A percentile compares a stretch with the other conserved stretches of the same genome.
These are phyloP conservation scores for Naegleria gruberi DNA, from an alignment of 208 protist genomes.

Conservation along the genomic window DNA sequence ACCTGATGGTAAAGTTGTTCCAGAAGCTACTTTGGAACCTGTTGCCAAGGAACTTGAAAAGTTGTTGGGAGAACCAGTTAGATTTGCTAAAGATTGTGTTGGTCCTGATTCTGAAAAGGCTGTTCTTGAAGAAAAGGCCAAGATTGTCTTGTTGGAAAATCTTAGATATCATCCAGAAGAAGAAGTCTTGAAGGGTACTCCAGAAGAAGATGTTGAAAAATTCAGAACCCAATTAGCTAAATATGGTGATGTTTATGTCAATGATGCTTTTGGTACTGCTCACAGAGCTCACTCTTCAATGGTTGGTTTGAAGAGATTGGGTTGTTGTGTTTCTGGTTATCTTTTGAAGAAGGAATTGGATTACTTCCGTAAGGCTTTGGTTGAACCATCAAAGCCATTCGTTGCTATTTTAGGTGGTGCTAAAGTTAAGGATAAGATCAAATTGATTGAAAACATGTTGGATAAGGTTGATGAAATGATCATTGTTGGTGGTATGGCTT, in stretches of 20 bases:
- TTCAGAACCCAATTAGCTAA: slow-evolving; percentile 46
- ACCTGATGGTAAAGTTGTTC: slow-evolving; percentile 66
- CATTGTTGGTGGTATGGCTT: slow-evolving; percentile 86
- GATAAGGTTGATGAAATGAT: slow-evolving; percentile 84
- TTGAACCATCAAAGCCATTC: slow-evolving; percentile 68
- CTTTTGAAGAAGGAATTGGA: slow-evolving; percentile 97
- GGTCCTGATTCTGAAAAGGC: slow-evolving; percentile 4
- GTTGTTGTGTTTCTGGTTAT: slow-evolving; percentile 77
- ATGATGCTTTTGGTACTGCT: slow-evolving; percentile 91
- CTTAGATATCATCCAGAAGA: slow-evolving; percentile 88
- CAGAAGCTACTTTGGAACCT: not conserved
- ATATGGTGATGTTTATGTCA: slow-evolving; percentile 81
- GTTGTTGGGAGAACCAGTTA: slow-evolving; percentile 1
- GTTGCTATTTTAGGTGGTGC: slow-evolving; percentile 90
- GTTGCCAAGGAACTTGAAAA: not conserved
- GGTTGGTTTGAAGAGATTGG: slow-evolving; percentile 46
- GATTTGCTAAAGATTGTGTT: slow-evolving; percentile 29
- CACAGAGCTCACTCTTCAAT: slow-evolving; percentile 57
- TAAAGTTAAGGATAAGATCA: slow-evolving; percentile 87
- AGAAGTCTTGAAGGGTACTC: slow-evolving; percentile 54
- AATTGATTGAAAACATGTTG: slow-evolving; percentile 84
- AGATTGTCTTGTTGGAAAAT: slow-evolving; percentile 82
- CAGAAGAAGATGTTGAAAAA: slow-evolving; percentile 42
- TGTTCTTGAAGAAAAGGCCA: not conserved
- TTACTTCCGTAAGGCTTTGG: slow-evolving; percentile 88